Conservation (phyloP, 177 flowering plant genomes). For the Telopea speciosissima region DNA sequence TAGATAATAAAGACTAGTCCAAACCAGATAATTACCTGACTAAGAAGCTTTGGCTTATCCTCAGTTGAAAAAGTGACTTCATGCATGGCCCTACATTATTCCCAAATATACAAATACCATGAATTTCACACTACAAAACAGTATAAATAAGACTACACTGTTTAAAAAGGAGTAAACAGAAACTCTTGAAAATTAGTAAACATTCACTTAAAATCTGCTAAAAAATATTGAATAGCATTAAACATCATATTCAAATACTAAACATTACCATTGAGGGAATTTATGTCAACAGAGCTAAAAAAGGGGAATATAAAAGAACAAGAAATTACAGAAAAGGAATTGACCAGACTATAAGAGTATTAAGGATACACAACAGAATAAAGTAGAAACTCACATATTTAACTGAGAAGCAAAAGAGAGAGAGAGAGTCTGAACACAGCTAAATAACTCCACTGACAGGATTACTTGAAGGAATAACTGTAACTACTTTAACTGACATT, state of each 20-base stretch:
- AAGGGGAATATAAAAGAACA: too few relatives aligned
- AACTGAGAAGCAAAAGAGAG: background rate
- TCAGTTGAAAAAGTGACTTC: conserved; percentile 90
- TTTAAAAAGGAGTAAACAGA: background rate
- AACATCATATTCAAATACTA: background rate
- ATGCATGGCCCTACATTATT: conserved; percentile 71
- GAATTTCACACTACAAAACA: background rate
- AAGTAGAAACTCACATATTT: background rate
- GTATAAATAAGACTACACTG: background rate
- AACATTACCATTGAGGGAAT: background rate
- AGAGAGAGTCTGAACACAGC: background rate
- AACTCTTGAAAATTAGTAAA: background rate
- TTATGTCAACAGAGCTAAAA: too few relatives aligned
- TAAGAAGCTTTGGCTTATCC: conserved; percentile 92
- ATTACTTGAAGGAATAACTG: background rate
- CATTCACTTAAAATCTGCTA: background rate
- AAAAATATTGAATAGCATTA: background rate
- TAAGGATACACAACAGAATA: background rate
- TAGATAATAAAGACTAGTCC: background rate
- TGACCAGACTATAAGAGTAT: background rate
- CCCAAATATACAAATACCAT: background rate
- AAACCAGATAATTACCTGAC: conserved; percentile 30
- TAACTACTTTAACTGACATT: too few relatives aligned
- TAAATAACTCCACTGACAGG: background rate
- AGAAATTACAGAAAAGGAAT: background rate